These are phyloP conservation scores for Tuber brumale DNA, from an alignment of 495 filamentous ascomycete species.

Conservation along the genomic window DNA sequence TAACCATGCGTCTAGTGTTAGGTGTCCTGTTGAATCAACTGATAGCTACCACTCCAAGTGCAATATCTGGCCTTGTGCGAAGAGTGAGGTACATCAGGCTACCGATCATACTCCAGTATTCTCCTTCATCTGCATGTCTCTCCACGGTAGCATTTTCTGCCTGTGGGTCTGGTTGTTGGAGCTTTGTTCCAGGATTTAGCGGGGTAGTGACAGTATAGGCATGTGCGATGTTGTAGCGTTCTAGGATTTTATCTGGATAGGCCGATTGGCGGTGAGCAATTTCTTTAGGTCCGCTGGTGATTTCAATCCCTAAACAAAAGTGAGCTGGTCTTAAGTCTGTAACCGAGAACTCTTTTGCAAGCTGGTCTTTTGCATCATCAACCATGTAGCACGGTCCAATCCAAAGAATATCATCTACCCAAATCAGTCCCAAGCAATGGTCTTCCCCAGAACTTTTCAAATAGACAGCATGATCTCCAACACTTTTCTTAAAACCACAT, in stretches of 20 bases:
- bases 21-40: neutral
- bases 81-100: neutral
- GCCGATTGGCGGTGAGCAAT: too few relatives aligned
- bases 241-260: neutral
- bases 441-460: neutral
- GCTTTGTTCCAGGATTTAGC: neutral
- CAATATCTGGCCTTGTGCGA: neutral
- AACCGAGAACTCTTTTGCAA: too few relatives aligned
- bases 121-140: neutral
- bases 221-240: accelerated
- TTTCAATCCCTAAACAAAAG: too few relatives aligned
- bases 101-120: neutral
- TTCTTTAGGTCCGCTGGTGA: too few relatives aligned
- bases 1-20: too few relatives aligned
- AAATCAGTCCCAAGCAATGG: neutral
- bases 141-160: too few relatives aligned
- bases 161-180: too few relatives aligned
- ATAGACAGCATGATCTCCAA: too few relatives aligned
- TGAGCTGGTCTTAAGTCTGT: too few relatives aligned
- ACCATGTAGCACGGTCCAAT: neutral
- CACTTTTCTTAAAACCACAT: too few relatives aligned
- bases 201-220: neutral
- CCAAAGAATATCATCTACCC: neutral
- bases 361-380: neutral
- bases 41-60: neutral